These are phyloP conservation scores for Mayamaea pseudoterrestris DNA, from an alignment of 108 stramenopile genomes.

Conservation along the genomic window DNA sequence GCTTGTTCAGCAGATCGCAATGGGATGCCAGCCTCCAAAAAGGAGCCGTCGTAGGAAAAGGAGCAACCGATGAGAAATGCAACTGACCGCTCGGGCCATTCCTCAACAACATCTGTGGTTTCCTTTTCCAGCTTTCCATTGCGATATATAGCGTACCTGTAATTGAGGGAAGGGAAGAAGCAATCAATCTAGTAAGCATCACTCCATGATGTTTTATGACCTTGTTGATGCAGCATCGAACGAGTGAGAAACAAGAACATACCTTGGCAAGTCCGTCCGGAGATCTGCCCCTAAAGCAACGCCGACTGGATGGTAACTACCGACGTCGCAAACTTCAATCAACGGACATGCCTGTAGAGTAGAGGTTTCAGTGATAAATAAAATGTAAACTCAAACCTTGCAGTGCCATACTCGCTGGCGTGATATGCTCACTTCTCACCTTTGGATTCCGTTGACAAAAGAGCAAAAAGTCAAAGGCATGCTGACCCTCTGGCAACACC, in stretches of 20 bases:
- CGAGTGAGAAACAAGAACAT: constrained; percentile 21
- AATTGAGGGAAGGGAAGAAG: too few species aligned
- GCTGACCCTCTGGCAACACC: constrained; percentile 44
- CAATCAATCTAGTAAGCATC: too few species aligned
- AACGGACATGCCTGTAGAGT: constrained; percentile 81
- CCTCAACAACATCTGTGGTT: constrained; percentile 39
- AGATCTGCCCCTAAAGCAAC: constrained; percentile 44
- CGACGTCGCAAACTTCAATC: constrained; percentile 70
- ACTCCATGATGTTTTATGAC: neutral
- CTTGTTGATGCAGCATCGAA: too few species aligned
- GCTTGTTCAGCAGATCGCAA: constrained; percentile 55
- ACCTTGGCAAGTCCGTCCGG: constrained; percentile 57
- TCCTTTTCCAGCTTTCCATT: constrained; percentile 52
- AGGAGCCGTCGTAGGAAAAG: constrained; percentile 74
- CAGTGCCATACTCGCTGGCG: too few species aligned
- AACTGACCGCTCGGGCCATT: constrained; percentile 66
- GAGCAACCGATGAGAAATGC: constrained; percentile 81
- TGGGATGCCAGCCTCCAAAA: constrained; percentile 56
- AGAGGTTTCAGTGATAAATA: too few species aligned
- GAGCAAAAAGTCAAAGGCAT: constrained; percentile 74
- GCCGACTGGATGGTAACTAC: constrained; percentile 23
- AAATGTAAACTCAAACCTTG: too few species aligned
- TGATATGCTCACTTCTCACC: too few species aligned
- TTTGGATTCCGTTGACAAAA: constrained; percentile 86
- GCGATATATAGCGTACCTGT: constrained; percentile 58